Base-by-base conservation (phyloP, 306 rosid species). In the Vigna reflexopilosa region DNA sequence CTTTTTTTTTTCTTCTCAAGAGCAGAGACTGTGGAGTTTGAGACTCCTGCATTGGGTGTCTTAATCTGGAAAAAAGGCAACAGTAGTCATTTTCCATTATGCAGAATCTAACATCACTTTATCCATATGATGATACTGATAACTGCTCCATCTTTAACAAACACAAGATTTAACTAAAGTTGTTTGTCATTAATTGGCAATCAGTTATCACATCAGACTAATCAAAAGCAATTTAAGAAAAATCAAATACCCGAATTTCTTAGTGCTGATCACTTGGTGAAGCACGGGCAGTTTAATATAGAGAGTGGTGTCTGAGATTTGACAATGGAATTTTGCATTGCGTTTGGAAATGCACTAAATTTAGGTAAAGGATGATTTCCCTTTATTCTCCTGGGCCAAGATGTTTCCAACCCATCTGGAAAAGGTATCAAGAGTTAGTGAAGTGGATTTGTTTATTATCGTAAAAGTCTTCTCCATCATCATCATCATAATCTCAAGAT, bases 321-420 rank as follows among this genome's bases (percentile, higher is more conserved):
- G 84, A 80, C 81, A 64, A 75, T 48, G 83, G 82, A 73, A 70
- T 71, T 80, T 76, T 81, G 77, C 80, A 71, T 28, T 66, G 16
- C 38, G 22, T 74, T 74, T 55, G 55, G 52, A 84, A 78, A 61
- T 78, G 58, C n/a, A 7, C 45, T 70, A 36, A 42, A 70, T 65
- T 66, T 59, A 38, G 72, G 56, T 65, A 70, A 84, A 80, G 88
- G 76, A 67, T 76, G 76, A 82, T 81, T 70, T 58, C 42, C 73
- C 88, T 89, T 86, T 89, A 86, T 89, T 92, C 92, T 83, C 55
- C 73, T 85, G 97, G 92, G 73, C 95, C 95, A 80, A 78, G 72
- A 87, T 90, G 97, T 90, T 77, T 87, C 90, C 92, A 72, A 83
- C 76, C 87, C 84, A 73, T 82, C 65, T 83, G 93, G 92, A 87